Conservation (phyloP, 352 stramenopile genomes). For the Globisporangium echinulatum region DNA sequence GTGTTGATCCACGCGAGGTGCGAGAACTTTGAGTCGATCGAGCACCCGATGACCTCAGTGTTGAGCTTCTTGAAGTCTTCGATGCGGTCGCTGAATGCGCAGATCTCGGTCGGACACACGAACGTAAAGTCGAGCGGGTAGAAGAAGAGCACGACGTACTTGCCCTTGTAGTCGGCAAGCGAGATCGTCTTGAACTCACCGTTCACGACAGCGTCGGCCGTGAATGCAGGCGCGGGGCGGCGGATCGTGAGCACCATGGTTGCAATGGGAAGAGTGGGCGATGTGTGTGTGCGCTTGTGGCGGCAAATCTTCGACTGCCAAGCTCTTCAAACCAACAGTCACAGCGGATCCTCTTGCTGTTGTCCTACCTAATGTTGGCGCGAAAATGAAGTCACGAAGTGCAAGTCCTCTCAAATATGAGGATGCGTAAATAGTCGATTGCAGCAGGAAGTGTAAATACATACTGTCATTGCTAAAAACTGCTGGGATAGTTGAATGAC, state of each 20-base stretch:
- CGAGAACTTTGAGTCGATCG: constrained; percentile 85
- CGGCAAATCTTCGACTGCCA: constrained; percentile 3
- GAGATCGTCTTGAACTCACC: constrained; percentile 81
- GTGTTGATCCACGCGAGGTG: constrained; percentile 89
- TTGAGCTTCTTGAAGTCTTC: constrained; percentile 79
- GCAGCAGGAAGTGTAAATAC: no score
- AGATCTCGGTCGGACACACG: constrained; percentile 90
- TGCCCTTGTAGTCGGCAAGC: constrained; percentile 82
- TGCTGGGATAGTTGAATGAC: no score
- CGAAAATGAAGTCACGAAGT: neutral
- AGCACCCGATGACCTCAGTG: constrained; percentile 68
- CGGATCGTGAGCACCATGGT: constrained; percentile 64
- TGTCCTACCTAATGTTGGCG: neutral
- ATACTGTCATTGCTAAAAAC: no score
- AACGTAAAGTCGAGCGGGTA: constrained; percentile 92
- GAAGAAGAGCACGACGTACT: constrained; percentile 92
- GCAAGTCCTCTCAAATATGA: no score
- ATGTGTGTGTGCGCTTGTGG: neutral
- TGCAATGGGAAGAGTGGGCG: neutral
- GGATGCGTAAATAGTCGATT: no score
- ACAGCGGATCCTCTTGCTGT: neutral
- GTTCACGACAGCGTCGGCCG: constrained; percentile 67
- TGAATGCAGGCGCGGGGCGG: constrained; percentile 68
- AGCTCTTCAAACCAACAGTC: neutral
- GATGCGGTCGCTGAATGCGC: constrained; percentile 77